These are phyloP conservation scores for Acanthamoeba royreba DNA, from an alignment of 208 protist genomes.

Conservation along the genomic window DNA sequence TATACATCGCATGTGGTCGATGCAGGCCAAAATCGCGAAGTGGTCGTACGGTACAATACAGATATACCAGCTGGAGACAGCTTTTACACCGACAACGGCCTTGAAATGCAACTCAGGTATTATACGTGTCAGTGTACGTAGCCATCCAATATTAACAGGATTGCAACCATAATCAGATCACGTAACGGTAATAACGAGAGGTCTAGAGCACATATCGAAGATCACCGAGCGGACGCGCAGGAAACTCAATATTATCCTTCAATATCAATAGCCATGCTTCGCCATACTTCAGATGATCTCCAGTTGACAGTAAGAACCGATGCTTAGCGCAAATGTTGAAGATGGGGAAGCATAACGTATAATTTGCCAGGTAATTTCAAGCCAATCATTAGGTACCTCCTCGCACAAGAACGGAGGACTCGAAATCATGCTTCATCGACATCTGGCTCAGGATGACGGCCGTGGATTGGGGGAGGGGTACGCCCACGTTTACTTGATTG, in stretches of 20 bases:
- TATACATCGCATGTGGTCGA: background rate
- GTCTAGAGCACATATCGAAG: constrained; percentile 6
- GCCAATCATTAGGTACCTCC: constrained; percentile 10
- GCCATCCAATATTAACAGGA: background rate
- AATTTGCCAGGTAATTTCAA: constrained; percentile 29
- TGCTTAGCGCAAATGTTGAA: background rate
- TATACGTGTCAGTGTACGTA: background rate
- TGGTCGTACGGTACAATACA: constrained; percentile 6
- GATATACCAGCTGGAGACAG: background rate
- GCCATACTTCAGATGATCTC: background rate
- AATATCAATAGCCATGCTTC: background rate
- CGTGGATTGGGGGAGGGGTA: constrained; percentile 39
- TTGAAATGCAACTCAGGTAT: background rate
- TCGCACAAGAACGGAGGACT: background rate
- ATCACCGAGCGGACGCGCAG: background rate
- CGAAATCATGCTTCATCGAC: constrained; percentile 63
- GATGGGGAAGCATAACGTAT: background rate
- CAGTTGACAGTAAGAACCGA: background rate
- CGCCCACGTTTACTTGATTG: background rate
- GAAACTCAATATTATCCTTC: constrained; percentile 50
- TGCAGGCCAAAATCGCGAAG: background rate
- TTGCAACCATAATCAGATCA: background rate
- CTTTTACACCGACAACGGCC: constrained; percentile 33
- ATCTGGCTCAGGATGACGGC: constrained; percentile 37
- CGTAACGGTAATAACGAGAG: background rate